These are phyloP conservation scores for Stagonosporopsis rhizophila DNA, from an alignment of 2,329 filamentous ascomycete genomes.

Conservation along the genomic window DNA sequence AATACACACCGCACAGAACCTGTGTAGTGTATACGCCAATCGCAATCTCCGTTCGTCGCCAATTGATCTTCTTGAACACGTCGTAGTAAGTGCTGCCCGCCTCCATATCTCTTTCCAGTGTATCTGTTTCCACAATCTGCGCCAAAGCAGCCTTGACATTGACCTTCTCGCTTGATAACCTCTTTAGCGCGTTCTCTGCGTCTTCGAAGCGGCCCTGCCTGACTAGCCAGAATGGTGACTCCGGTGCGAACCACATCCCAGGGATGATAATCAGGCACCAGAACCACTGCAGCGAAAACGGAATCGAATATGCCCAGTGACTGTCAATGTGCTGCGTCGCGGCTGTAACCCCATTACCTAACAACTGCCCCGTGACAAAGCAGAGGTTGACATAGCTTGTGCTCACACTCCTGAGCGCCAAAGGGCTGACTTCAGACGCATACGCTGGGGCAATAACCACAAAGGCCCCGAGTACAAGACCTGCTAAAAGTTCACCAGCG, in stretches of 20 bases:
- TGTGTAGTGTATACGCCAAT: constrained; percentile 55
- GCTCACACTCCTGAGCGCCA: constrained; percentile 64
- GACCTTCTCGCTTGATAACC: constrained; percentile 57
- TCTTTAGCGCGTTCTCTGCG: constrained; percentile 68
- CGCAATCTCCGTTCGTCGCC: constrained; percentile 76
- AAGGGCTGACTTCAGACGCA: constrained; percentile 47
- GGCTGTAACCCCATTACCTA: constrained; percentile 56
- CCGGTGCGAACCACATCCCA: constrained; percentile 70
- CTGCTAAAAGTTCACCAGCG: constrained; percentile 21
- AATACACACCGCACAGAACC: constrained; percentile 50
- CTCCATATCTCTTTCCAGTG: constrained; percentile 60
- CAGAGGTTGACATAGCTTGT: constrained; percentile 68
- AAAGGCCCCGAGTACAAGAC: constrained; percentile 26
- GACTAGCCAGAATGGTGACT: constrained; percentile 74
- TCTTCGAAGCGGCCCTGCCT: constrained; percentile 67
- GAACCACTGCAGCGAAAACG: constrained; percentile 74
- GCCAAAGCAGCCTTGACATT: constrained; percentile 64
- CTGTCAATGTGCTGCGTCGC: constrained; percentile 58
- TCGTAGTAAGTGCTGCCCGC: constrained; percentile 18
- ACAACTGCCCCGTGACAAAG: constrained; percentile 68
- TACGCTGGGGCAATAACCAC: constrained; percentile 25
- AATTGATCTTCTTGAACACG: constrained; percentile 78
- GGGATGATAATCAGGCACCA: constrained; percentile 70
- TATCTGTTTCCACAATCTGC: constrained; percentile 66
- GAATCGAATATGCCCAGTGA: constrained; percentile 66